Evolutionary conservation across 2,329 filamentous ascomycete genomes (phyloP), one percentile per base, ranked within the genome.

Genomic region (Botrytis deweyae): DNA sequence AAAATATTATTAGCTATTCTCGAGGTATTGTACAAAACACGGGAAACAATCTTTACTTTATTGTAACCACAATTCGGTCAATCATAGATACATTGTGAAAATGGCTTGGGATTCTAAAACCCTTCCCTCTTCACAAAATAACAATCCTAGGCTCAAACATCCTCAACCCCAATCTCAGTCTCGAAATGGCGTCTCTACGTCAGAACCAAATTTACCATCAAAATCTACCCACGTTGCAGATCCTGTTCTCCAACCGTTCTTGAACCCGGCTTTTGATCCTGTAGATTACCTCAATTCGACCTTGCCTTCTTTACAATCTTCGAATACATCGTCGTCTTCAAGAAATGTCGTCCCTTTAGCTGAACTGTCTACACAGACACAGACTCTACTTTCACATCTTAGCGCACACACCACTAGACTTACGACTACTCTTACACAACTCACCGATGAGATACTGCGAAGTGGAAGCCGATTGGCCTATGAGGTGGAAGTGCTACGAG

Each of bases 401-500:
- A 97, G 93, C 80, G 92, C 93, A 14, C 94, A 98, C 81, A 97
- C 94, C 2, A 92, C 93, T 29, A 89, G 94, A 64, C 85, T 98
- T 12, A 94, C 94, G 22, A 90, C 88, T 72, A 93, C 91, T 64
- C 87, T 99, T 74, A 97, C 94, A 46, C 91, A 95, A 80, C 86
- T 98, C 74, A 98, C 96, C 18, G 95, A 99, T 82, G 96, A 98
- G 78, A 98, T 99, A 76, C 84, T 99, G 75, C 89, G 96, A 73
- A 95, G 93, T 79, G 93, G 95, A 40, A 94, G 93, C 76, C 88
- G 95, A 6, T 85, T 99, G 73, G 94, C 95, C 33, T 99, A 99
- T 80, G 93, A 98, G 83, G 95, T 98, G 33, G 95, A 98, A 83
- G 88, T 98, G 29, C 83, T 98, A 67, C 89, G 94, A n/a, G 95